Evolutionary conservation across 176 grass and related monocot species (phyloP).

Genomic region (Dactylis glomerata): DNA sequence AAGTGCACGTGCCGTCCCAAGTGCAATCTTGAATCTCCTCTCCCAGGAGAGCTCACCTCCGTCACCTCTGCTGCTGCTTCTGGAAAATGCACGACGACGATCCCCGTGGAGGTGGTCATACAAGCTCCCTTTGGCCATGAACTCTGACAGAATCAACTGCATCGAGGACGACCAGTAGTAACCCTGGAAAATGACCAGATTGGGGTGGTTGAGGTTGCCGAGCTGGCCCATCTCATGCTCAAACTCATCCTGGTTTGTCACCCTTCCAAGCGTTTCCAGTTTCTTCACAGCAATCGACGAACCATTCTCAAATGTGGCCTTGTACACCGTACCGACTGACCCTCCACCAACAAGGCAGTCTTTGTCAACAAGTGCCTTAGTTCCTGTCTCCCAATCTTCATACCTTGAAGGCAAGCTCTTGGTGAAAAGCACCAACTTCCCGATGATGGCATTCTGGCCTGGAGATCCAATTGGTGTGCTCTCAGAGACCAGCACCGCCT

Average conservation of each 20-base stretch:
- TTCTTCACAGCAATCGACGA: slow-evolving; percentile 92
- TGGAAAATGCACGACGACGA: slow-evolving; percentile 19
- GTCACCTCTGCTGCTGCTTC: slow-evolving; percentile 46
- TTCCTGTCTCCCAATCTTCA: slow-evolving; percentile 93
- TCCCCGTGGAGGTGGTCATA: slow-evolving; percentile 78
- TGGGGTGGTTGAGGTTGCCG: slow-evolving; percentile 60
- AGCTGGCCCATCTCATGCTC: slow-evolving; percentile 93
- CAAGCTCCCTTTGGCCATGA: slow-evolving; percentile 64
- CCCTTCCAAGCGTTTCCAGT: slow-evolving; percentile 75
- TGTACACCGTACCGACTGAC: slow-evolving; percentile 89
- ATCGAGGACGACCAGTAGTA: slow-evolving; percentile 96
- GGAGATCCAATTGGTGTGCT: slow-evolving; percentile 57
- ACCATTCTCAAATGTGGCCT: slow-evolving; percentile 80
- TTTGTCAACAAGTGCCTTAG: slow-evolving; percentile 85
- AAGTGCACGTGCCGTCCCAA: slow-evolving; percentile 65
- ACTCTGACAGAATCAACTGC: slow-evolving; percentile 86
- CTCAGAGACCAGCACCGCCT: slow-evolving; percentile 77
- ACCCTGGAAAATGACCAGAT: slow-evolving; percentile 81
- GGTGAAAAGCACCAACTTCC: slow-evolving; percentile 97
- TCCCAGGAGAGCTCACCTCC: slow-evolving; percentile 68
- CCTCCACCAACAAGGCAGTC: slow-evolving; percentile 87
- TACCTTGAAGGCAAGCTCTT: slow-evolving; percentile 93
- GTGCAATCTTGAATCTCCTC: slow-evolving; percentile 72
- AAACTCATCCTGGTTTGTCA: slow-evolving; percentile 82
- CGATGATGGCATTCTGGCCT: slow-evolving; percentile 59